Evolutionary conservation across 2,329 filamentous ascomycete species (phyloP).

Genomic region (Thielaviopsis cerberus): DNA sequence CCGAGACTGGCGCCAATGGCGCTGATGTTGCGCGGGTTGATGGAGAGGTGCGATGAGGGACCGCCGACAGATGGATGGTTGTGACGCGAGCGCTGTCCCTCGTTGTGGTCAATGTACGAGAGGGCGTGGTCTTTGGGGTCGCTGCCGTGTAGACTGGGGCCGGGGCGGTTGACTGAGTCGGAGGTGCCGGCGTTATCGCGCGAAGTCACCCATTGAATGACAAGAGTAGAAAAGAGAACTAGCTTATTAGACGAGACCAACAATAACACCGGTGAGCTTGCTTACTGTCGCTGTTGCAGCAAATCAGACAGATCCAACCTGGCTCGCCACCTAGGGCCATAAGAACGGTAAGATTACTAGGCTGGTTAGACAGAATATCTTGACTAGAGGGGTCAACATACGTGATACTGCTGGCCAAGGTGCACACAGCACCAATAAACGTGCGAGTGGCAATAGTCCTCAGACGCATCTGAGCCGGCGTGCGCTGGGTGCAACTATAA

Average conservation of each 20-base stretch:
- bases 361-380: background rate
- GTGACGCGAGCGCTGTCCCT: background rate
- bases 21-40: background rate
- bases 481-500: conserved; percentile 29
- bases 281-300: conserved; percentile 44
- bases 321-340: conserved; percentile 41
- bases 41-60: background rate
- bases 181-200: conserved; percentile 24
- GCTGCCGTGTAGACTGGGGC: conserved; percentile 4
- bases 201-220: conserved; percentile 43
- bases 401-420: conserved; percentile 38
- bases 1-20: background rate
- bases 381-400: conserved; percentile 18
- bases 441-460: conserved; percentile 37
- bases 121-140: conserved; percentile 2
- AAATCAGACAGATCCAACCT: conserved; percentile 47
- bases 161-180: conserved; percentile 12
- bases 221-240: conserved; percentile 41
- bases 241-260: background rate
- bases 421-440: conserved; percentile 38
- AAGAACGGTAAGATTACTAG: conserved; percentile 38
- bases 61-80: background rate
- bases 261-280: background rate
- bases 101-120: conserved; percentile 1
- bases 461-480: conserved; percentile 24